A percentile compares a stretch with the other conserved stretches of the same genome.
These are phyloP conservation scores for Schizopora paradoxa DNA, from an alignment of 1,284 basidiomycete genomes.

Conservation along the genomic window DNA sequence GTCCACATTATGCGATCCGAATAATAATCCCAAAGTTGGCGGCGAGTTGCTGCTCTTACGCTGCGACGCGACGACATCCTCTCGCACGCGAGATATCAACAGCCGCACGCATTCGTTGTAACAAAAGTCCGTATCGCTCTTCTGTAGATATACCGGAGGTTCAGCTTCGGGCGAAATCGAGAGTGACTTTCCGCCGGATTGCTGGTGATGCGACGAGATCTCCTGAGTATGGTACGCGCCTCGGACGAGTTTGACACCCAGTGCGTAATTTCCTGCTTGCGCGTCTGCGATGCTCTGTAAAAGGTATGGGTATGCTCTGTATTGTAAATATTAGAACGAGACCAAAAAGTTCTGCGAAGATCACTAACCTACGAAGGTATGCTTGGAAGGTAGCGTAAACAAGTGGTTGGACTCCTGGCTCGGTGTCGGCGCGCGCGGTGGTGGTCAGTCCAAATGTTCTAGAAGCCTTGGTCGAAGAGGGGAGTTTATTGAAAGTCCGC, in stretches of 20 bases:
- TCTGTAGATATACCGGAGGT: conserved; percentile 66
- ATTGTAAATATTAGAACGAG: conserved; percentile 6
- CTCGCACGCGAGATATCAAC: conserved; percentile 56
- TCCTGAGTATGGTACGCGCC: conserved; percentile 91
- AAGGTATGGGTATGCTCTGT: conserved; percentile 66
- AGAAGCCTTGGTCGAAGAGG: conserved; percentile 16
- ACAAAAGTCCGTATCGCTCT: conserved; percentile 74
- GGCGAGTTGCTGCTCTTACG: conserved; percentile 7
- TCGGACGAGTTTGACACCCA: conserved; percentile 93
- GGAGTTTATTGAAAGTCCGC: conserved; percentile 67
- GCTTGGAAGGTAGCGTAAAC: conserved; percentile 83
- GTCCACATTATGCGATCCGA: conserved; percentile 83
- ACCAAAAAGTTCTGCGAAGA: conserved; percentile 1
- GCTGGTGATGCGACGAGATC: conserved; percentile 38
- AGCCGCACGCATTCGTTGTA: conserved; percentile 68
- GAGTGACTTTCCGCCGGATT: neutral
- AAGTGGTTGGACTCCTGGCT: conserved; percentile 48
- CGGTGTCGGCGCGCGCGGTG: conserved; percentile 1
- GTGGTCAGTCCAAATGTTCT: neutral
- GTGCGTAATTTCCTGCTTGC: conserved; percentile 61
- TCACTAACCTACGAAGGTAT: conserved; percentile 64
- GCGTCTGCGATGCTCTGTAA: conserved; percentile 66
- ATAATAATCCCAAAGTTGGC: conserved; percentile 63
- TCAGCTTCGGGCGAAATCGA: conserved; percentile 50
- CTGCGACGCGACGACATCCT: conserved; percentile 33